These are phyloP conservation scores for Hyparrhenia diplandra DNA, from an alignment of 176 grass and related monocot species.

Conservation along the genomic window DNA sequence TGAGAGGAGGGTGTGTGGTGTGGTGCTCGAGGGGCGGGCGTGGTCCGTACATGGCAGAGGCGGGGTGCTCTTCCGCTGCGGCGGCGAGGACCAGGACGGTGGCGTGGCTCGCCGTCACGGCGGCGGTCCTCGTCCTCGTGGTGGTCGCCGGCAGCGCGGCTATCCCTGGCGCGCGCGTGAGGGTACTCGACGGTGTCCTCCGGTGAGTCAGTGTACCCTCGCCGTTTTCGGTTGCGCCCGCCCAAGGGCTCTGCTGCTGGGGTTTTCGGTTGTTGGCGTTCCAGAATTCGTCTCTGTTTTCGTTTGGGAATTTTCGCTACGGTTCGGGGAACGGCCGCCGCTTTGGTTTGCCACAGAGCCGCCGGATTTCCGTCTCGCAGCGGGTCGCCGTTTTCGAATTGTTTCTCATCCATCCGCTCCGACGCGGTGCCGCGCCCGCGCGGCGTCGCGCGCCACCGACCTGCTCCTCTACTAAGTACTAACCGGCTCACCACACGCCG, in stretches of 20 bases:
- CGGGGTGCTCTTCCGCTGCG: not conserved
- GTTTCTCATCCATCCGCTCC: too few species aligned
- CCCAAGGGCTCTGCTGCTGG: not conserved
- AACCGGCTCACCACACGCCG: too few species aligned
- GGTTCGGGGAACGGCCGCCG: not conserved
- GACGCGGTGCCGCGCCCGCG: not conserved
- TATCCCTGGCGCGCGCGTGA: constrained; percentile 5
- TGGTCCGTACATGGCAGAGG: constrained; percentile 27
- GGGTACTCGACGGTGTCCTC: not conserved
- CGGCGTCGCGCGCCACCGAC: not conserved
- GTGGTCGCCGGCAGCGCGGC: constrained; percentile 13
- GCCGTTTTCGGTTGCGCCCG: not conserved
- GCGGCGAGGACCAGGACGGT: not conserved
- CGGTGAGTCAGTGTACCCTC: constrained; percentile 30
- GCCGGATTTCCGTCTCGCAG: not conserved
- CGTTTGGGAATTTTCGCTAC: not conserved
- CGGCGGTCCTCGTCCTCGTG: constrained; percentile 35
- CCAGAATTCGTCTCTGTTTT: not conserved
- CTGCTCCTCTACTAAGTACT: not conserved
- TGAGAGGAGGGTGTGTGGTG: not conserved
- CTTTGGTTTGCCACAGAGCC: not conserved
- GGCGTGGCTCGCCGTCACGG: not conserved
- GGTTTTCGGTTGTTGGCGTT: too few species aligned
- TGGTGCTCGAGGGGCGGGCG: constrained; percentile 1
- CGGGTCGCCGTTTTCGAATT: not conserved